Base-by-base conservation (phyloP, 768 basidiomycete genomes). In the Lentinula boryana region DNA sequence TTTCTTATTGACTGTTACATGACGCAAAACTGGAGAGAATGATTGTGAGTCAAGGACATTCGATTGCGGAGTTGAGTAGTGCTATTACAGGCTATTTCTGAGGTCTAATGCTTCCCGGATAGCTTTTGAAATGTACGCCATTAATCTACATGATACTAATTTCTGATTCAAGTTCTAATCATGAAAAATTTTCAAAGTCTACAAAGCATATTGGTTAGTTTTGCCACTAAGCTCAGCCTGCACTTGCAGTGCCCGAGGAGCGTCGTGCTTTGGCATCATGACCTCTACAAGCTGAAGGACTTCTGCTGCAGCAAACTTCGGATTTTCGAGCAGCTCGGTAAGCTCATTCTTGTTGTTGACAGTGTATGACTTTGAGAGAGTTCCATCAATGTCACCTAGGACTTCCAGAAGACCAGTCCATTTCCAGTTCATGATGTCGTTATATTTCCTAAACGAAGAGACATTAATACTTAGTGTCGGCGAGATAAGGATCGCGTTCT, bases 361-460 rank as follows among this genome's bases (percentile, higher is more conserved):
- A 10, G 78, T 86, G 71, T 89, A 87, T 2, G 88, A 88, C 67
- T 76, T 77, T 48, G 82, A 81, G 18, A 76, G 69, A 31, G 75
- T 75, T 56, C 80, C 80, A 33, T 82, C 72, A 40, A 76, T 61
- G 64, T 84, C 85, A 48, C 83, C 84, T 44, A 91, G 74, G 32
- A 81, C 79, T 35, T 77, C 77, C n/a, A 91, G 75, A 35, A 91
- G 76, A 60, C 75, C 75, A 2, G 85, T 80, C 84, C 85, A 91
- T 66, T 84, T 82, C 89, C 94, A 97, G 67, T 87, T 75, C 31
- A 80, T 77, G 64, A 98, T 88, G 68, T 97, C 87, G 70, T 96
- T 96, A 74, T 97, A 95, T 69, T 86, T 83, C 60, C 89, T 86
- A 65, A 51, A 36, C 60, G 27, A 56, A 60, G 18, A 55, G 15